Evolutionary conservation across 2,329 filamentous ascomycete genomes (phyloP).

Genomic region (Colletotrichum lupini): DNA sequence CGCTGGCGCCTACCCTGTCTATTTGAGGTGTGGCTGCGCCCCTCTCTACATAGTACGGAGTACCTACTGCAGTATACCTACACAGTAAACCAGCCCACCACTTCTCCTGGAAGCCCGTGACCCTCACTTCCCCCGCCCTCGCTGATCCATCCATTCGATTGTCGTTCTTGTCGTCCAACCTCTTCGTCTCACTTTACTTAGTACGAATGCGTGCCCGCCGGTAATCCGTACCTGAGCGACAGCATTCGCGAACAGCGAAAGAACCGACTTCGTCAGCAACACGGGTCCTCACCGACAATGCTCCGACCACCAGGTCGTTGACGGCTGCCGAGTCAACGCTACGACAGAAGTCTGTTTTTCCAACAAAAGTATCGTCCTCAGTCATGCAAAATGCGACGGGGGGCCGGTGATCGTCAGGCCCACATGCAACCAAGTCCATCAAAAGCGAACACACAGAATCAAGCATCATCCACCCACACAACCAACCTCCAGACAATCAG

Average conservation of each 20-base stretch:
- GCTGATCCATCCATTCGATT: background rate
- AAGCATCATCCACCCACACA: background rate
- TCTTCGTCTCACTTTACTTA: background rate
- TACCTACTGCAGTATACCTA: too few species aligned
- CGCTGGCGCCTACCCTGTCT: background rate
- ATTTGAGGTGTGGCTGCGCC: conserved; percentile 18
- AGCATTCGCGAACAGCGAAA: background rate
- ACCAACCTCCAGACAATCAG: background rate
- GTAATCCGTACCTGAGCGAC: background rate
- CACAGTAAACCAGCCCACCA: background rate
- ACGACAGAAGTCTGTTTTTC: background rate
- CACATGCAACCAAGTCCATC: background rate
- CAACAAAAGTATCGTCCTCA: background rate
- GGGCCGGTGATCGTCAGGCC: background rate
- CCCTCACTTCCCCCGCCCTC: background rate
- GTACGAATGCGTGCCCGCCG: too few species aligned
- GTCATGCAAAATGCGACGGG: background rate
- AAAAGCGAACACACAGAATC: background rate
- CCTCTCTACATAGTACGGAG: background rate
- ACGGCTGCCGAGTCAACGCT: conserved; percentile 12
- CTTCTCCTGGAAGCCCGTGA: too few species aligned
- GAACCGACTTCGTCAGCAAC: background rate
- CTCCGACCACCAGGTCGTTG: background rate
- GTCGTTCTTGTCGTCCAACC: background rate
- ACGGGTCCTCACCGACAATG: background rate